Conservation (phyloP, 2,329 filamentous ascomycete species). For the Colletotrichum sp. region DNA sequence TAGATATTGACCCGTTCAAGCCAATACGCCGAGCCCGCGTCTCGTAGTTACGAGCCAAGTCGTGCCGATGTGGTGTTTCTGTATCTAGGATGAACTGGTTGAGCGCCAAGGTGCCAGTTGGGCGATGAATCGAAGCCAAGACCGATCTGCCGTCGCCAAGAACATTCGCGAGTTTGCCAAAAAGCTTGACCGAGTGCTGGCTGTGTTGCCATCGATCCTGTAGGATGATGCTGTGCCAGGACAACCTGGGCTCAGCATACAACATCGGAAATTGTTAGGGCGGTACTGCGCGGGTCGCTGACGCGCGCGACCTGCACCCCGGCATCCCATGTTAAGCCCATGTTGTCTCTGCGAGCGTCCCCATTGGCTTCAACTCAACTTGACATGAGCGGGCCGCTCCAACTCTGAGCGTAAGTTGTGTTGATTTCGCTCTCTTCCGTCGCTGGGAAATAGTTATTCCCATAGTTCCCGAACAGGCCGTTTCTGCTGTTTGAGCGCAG, state of each 20-base stretch:
- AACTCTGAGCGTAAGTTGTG: not conserved
- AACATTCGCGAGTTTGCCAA: not conserved
- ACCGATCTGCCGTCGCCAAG: not conserved
- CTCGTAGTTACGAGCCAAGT: not conserved
- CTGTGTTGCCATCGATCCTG: not conserved
- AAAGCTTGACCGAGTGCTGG: conserved; percentile 4
- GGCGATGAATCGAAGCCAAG: not conserved
- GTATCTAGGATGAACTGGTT: not conserved
- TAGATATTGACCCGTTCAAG: not conserved
- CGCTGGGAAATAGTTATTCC: not conserved
- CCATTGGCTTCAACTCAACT: not conserved
- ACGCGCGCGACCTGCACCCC: not conserved
- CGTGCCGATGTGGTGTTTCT: not conserved
- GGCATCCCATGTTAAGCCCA: conserved; percentile 7
- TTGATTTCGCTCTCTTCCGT: not conserved
- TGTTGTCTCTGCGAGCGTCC: not conserved
- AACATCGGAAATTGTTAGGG: not conserved
- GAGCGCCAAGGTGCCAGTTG: not conserved
- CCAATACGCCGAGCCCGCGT: not conserved
- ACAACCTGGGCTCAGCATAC: not conserved
- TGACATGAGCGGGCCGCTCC: conserved; percentile 10
- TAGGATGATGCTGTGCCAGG: not conserved
- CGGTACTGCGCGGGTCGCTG: not conserved
- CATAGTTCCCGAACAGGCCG: not conserved
- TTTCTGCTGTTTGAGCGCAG: conserved; percentile 5